Evolutionary conservation across 208 protist species (phyloP).

Genomic region (Leishmania lainsoni): DNA sequence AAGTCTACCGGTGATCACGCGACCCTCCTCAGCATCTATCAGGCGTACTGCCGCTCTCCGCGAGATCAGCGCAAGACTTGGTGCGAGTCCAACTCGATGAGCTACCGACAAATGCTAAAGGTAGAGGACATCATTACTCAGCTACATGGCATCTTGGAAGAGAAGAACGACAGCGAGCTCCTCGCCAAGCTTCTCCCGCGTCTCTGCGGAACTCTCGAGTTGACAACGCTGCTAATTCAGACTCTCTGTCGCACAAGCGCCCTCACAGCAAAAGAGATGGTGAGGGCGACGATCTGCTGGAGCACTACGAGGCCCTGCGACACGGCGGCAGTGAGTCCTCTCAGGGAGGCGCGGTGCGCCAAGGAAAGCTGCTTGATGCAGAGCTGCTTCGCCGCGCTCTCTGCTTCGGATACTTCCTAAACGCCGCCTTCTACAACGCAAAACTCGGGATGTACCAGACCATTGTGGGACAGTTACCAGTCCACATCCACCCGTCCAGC

Average conservation of each 20-base stretch:
- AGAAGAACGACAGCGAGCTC: slow-evolving; percentile 56
- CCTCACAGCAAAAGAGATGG: neutral
- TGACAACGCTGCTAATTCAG: neutral
- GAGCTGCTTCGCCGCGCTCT: slow-evolving; percentile 81
- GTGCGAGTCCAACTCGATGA: slow-evolving; percentile 86
- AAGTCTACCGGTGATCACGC: slow-evolving; percentile 87
- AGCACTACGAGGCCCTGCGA: slow-evolving; percentile 27
- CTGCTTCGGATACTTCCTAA: slow-evolving; percentile 88
- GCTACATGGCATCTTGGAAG: slow-evolving; percentile 64
- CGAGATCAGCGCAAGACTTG: slow-evolving; percentile 71
- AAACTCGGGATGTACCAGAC: slow-evolving; percentile 87
- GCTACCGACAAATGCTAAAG: slow-evolving; percentile 84
- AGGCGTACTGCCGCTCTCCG: slow-evolving; percentile 66
- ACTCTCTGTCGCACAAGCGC: slow-evolving; percentile 17
- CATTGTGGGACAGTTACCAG: slow-evolving; percentile 73
- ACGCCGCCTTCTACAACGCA: slow-evolving; percentile 90
- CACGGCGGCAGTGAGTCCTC: slow-evolving; percentile 14
- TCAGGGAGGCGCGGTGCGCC: neutral
- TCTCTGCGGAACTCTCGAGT: slow-evolving; percentile 25
- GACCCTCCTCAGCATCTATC: slow-evolving; percentile 85
- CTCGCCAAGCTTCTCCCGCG: slow-evolving; percentile 42
- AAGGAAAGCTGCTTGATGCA: slow-evolving; percentile 51
- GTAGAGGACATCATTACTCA: slow-evolving; percentile 86
- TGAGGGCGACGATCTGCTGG: slow-evolving; percentile 34
- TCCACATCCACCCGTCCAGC: slow-evolving; percentile 89